Conservation (phyloP, 169 alveolate genomes). For the Plasmodium knowlesi region DNA sequence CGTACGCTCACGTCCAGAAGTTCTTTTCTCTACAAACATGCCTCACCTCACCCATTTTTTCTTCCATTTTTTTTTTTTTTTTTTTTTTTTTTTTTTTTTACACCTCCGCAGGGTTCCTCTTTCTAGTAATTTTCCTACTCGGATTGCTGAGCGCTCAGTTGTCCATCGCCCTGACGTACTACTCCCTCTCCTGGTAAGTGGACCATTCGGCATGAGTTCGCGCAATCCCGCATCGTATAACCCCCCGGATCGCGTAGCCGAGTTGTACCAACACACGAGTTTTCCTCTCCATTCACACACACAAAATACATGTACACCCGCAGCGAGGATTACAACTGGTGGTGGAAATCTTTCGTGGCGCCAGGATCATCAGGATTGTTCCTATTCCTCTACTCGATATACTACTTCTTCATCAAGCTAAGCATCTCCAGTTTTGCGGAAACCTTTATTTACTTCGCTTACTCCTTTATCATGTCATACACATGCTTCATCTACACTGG, state of each 20-base stretch:
- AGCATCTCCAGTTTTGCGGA: slow-evolving; percentile 82
- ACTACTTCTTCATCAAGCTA: slow-evolving; percentile 77
- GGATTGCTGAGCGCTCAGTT: slow-evolving; percentile 82
- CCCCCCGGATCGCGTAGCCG: neutral
- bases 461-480: slow-evolving; percentile 81
- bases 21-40: neutral
- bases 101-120: slow-evolving; percentile 67
- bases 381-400: slow-evolving; percentile 82
- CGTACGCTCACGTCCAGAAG: neutral
- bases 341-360: slow-evolving; percentile 88
- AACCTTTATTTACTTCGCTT: slow-evolving; percentile 86
- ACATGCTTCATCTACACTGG: slow-evolving; percentile 88
- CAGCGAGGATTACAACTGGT: slow-evolving; percentile 88
- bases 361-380: slow-evolving; percentile 85
- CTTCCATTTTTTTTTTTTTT: no score
- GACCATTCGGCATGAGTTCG: neutral
- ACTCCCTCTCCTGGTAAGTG: slow-evolving; percentile 77
- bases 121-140: slow-evolving; percentile 76
- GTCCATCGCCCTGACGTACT: slow-evolving; percentile 78
- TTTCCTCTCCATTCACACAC: neutral
- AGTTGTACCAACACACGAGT: neutral
- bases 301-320: neutral
- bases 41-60: neutral
- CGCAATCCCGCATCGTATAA: neutral
- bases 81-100: neutral